Conservation (phyloP, 2,329 filamentous ascomycete genomes). For the Trichothecium sympodiale region DNA sequence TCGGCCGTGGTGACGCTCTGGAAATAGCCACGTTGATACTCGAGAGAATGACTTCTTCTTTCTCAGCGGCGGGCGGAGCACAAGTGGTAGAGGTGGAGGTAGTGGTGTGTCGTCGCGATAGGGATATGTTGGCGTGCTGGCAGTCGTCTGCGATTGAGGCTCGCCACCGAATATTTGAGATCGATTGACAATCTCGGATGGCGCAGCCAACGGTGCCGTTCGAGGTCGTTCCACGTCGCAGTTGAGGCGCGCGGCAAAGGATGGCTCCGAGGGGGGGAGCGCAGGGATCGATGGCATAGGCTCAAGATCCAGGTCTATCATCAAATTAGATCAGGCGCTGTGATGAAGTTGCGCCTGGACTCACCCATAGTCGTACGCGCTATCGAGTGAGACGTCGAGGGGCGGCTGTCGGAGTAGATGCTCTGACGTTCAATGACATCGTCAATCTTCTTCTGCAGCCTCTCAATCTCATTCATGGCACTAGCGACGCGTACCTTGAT, state of each 20-base stretch:
- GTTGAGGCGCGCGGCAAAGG: constrained; percentile 45
- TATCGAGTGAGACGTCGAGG: constrained; percentile 37
- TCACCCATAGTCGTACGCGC: constrained; percentile 19
- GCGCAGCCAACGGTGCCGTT: constrained; percentile 21
- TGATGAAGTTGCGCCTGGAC: constrained; percentile 4
- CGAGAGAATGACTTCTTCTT: constrained; percentile 58
- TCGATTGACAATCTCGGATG: constrained; percentile 19
- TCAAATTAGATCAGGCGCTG: not conserved
- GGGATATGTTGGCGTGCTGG: constrained; percentile 15
- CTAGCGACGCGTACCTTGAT: constrained; percentile 45
- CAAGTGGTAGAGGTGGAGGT: constrained; percentile 46
- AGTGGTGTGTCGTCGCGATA: constrained; percentile 26
- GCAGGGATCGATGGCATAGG: constrained; percentile 46
- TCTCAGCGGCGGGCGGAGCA: constrained; percentile 47
- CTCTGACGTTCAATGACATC: constrained; percentile 50
- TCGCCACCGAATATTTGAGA: constrained; percentile 16
- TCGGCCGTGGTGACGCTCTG: constrained; percentile 23
- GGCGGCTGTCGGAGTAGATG: constrained; percentile 40
- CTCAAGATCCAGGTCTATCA: constrained; percentile 26
- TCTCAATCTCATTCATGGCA: constrained; percentile 48
- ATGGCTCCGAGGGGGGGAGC: constrained; percentile 43
- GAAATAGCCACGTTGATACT: constrained; percentile 49
- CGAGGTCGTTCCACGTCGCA: constrained; percentile 28
- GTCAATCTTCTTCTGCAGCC: constrained; percentile 47
- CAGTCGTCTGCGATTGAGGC: constrained; percentile 15